Evolutionary conservation across 2,329 filamentous ascomycete species (phyloP).

Genomic region (Sporothrix dimorphospora): DNA sequence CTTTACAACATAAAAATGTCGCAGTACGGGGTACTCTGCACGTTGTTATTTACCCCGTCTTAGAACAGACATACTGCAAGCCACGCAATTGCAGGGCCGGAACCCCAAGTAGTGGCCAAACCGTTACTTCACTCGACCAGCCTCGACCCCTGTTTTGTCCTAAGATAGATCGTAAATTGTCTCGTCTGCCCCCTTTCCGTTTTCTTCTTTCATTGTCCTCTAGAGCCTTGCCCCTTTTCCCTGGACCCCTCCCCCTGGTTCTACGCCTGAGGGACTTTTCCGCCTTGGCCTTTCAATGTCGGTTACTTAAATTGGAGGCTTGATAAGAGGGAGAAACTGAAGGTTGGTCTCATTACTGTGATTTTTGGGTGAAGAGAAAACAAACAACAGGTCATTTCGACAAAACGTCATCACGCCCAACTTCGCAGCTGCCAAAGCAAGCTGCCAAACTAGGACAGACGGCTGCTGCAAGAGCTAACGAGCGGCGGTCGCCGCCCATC

Average conservation of each 20-base stretch:
- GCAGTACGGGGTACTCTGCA: not conserved
- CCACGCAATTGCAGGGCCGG: conserved; percentile 8
- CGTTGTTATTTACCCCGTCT: not conserved
- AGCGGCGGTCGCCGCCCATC: not conserved
- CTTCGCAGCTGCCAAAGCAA: not conserved
- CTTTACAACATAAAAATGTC: not conserved
- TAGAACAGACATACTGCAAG: not conserved
- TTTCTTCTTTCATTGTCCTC: not conserved
- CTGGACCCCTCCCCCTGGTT: not conserved
- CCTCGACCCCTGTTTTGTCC: not conserved
- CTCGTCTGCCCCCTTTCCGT: conserved; percentile 1
- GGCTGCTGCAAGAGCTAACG: not conserved
- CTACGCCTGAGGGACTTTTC: too few relatives aligned
- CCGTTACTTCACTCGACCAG: not conserved
- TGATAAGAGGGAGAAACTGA: not conserved
- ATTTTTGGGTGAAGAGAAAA: too few relatives aligned
- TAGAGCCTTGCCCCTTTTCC: not conserved
- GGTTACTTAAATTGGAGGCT: too few relatives aligned
- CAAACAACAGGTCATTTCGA: too few relatives aligned
- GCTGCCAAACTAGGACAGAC: conserved; percentile 8
- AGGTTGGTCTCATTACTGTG: not conserved
- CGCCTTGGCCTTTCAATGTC: too few relatives aligned
- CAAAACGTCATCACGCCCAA: not conserved
- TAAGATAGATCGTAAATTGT: not conserved
- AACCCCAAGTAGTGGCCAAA: not conserved